Base-by-base conservation (phyloP, 164 flowering plant genomes). In the Aristolochia californica region DNA sequence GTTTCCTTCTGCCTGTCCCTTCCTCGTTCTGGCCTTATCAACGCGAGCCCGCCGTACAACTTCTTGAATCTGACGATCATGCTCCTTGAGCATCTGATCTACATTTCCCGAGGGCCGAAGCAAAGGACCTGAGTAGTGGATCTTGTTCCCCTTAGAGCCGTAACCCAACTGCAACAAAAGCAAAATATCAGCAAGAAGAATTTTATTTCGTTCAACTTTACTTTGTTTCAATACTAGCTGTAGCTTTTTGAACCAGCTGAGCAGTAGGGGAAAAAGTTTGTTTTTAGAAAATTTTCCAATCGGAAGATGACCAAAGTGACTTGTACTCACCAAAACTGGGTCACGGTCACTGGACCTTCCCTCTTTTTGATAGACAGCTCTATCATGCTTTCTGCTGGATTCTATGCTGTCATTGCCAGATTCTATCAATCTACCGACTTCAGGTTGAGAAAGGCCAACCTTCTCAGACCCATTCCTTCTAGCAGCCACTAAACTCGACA, bases 1-100 rank as follows among this genome's bases (percentile, higher is more conserved):
- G 14, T 44, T 43, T 24, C 78, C 86, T 28, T 80, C 95, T 10
- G 45, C 77, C 68, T 77, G 86, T 69, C 66, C 27, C 66, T 76
- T 85, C 63, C 83, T 75, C 48, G 75, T 47, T 65, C 75, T 83
- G 12, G 80, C 89, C 74, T 78, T 89, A 74, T 84, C 97, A 0
- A 80, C 50, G n/a, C 94, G 85, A 54, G 94, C 85, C 67, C 97
- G 78, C 45, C 99, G 73, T 20, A 74, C 87, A 45, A 84, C 99
- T 67, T 93, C 97, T 74, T 89, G 99, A 58, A 93, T 76, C 34
- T 89, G 99, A 53, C 91, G 89, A 59, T 93, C 99, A 49, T 87
- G 94, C 47, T 93, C 97, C 67, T 89, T 87, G 52, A 89, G 72
- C 83, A 84, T 70, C 81, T 93, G 94, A 57, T 93, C 97, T 72